A percentile compares a stretch with the other conserved stretches of the same genome.
Conservation (phyloP, 805 yeast species). For the Torulaspora delbrueckii region DNA sequence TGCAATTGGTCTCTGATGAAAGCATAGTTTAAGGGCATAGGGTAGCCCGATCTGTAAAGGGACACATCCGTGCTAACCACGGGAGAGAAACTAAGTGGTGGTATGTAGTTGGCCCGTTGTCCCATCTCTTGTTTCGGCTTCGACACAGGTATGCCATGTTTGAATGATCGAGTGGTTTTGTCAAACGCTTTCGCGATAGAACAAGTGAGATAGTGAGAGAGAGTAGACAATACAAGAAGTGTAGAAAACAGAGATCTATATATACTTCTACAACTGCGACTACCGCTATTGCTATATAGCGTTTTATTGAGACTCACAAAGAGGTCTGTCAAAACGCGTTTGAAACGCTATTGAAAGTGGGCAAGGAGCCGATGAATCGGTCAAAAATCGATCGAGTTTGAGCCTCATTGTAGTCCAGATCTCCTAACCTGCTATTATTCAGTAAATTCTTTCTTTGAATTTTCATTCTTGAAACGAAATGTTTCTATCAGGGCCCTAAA, state of each 20-base stretch:
- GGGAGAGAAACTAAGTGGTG: slow-evolving; percentile 86
- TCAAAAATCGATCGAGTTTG: not conserved
- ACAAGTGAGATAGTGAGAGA: not conserved
- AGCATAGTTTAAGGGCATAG: slow-evolving; percentile 79
- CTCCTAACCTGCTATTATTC: not conserved
- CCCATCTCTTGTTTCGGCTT: slow-evolving; percentile 1
- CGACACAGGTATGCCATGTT: not conserved
- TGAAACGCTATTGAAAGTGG: too few relatives aligned
- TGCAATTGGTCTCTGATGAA: slow-evolving; percentile 61
- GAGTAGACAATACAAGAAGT: not conserved
- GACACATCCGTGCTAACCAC: slow-evolving; percentile 65
- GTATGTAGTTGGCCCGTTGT: slow-evolving; percentile 46
- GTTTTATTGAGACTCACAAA: too few relatives aligned
- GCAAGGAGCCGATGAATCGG: too few relatives aligned
- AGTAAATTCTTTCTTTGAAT: not conserved
- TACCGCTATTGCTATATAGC: too few relatives aligned
- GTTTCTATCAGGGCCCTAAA: not conserved
- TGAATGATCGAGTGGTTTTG: not conserved
- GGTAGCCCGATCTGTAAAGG: slow-evolving; percentile 89
- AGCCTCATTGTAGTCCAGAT: not conserved
- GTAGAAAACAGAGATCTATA: not conserved
- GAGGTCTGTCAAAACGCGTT: too few relatives aligned
- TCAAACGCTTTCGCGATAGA: not conserved
- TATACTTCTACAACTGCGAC: not conserved
- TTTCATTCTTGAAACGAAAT: not conserved